Base-by-base conservation (phyloP, 1,139 yeast genomes). In the Spencermartinsiella ligniputridi region DNA sequence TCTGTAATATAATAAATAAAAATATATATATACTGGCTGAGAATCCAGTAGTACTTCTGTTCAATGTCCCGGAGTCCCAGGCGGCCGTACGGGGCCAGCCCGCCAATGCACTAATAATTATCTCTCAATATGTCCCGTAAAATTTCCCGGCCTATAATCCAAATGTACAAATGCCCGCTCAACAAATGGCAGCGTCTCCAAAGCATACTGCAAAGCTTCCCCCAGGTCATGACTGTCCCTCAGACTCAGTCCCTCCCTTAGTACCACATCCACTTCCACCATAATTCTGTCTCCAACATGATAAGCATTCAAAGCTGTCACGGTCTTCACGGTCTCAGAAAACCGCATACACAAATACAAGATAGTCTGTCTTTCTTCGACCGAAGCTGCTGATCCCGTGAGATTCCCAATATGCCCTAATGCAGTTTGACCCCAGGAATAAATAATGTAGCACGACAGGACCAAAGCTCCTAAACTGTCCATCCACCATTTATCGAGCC, bases 91-190 rank as follows among this genome's bases (percentile, higher is more conserved):
- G n/a, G n/a, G n/a, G n/a, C n/a, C n/a, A n/a, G n/a, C n/a, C n/a
- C n/a, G n/a, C n/a, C n/a, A n/a, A n/a, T n/a, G n/a, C n/a, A n/a
- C n/a, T n/a, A n/a, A n/a, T n/a, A n/a, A 6, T 34, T 15, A 35
- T 30, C 58, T 48, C 37, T 54, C 55, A 11, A 63, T 40, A 46
- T 66, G 70, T 15, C 70, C 70, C 3, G 67, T 58, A 50, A 61
- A 66, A 49, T 66, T 66, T n/a, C 66, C 70, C 8, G 64, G 52
- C 16, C 70, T 54, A 45, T 84, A 84, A 56, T 85, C 95, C 34
- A 85, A 73, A 60, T 85, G 95, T 11, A 84, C 94, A 69, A 81
- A 85, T 2, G 92, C 89, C 43, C 95, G 70, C 60, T 84, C 92
- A 2, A 85, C 89, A 63, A 72, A 76, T 0, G 92, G 89, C 44